A percentile compares a stretch with the other conserved stretches of the same genome.
Conservation (phyloP, 2,329 filamentous ascomycete species). For the Dothistroma septosporum region DNA sequence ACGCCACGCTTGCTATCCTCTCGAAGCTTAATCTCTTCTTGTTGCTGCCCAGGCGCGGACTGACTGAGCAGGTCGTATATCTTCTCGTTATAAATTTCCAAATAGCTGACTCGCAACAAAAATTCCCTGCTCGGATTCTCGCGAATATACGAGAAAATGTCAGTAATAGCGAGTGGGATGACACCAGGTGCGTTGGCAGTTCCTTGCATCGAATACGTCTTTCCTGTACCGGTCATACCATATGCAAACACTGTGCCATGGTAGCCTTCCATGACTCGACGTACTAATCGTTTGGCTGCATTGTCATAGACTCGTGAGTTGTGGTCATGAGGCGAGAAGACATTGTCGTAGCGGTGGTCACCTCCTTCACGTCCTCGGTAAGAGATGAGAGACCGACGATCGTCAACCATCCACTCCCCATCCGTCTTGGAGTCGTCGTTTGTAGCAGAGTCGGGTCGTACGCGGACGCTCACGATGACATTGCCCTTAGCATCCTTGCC, state of each 20-base stretch:
- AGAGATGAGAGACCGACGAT: conserved; percentile 72
- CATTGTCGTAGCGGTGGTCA: conserved; percentile 94
- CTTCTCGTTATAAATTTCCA: conserved; percentile 98
- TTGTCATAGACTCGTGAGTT: conserved; percentile 94
- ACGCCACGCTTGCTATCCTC: conserved; percentile 96
- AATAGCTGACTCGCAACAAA: conserved; percentile 88
- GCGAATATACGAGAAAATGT: conserved; percentile 98
- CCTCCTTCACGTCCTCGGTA: conserved; percentile 87
- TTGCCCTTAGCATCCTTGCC: conserved; percentile 81
- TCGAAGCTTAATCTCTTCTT: conserved; percentile 94
- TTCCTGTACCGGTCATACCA: conserved; percentile 94
- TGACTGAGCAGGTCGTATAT: conserved; percentile 90
- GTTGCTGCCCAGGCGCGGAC: conserved; percentile 55
- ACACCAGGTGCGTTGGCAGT: conserved; percentile 93
- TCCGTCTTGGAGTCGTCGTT: conserved; percentile 60
- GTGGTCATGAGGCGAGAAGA: conserved; percentile 89
- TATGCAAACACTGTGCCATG: conserved; percentile 99
- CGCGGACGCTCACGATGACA: conserved; percentile 89
- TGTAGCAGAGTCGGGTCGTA: conserved; percentile 72
- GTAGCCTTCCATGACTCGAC: conserved; percentile 98
- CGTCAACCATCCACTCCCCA: conserved; percentile 89
- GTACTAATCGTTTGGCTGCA: conserved; percentile 86
- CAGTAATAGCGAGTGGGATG: conserved; percentile 93
- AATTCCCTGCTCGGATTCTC: conserved; percentile 95
- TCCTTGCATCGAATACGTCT: conserved; percentile 99